Base-by-base conservation (phyloP, 192 early-diverging fungal species). In the Entomortierella lignicola region DNA sequence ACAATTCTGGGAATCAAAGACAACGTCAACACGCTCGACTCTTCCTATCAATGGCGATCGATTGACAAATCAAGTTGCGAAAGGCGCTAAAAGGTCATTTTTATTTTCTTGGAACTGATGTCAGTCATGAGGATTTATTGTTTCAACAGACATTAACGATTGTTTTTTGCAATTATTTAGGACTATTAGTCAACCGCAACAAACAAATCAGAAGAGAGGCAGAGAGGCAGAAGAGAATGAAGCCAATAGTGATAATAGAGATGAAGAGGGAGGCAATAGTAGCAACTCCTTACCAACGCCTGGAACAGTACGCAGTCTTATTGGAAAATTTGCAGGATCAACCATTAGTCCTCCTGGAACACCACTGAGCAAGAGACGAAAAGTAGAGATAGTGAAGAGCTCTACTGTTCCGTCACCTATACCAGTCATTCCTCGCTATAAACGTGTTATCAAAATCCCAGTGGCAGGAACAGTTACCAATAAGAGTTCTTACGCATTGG, bases 391-490 rank as follows among this genome's bases (percentile, higher is more conserved):
- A 1, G 6, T 34, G n/a, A 72, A 72, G 26, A 65, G 34, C 23
- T 59, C 71, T 5, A 62, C 62, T 43, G 61, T 18, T n/a, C 8
- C 48, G n/a, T 21, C 63, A 8, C 34, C 71, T 7, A 18, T 26
- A 17, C 61, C 71, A 2, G 25, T 43, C 2, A 72, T 72, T 25
- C 71, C 73, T 2, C 48, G 47, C 21, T 53, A 59, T 25, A 79
- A 70, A 32, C 63, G 56, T 5, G 51, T 79, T 4, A 54, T 79
- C 56, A 79, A 79, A 58, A 70, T 79, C 57, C 75, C 75, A 0
- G 55, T 47, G 0, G 51, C 72, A 30, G 48, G 50, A 13, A 42
- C 31, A 2, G 18, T 51, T 10, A 26, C 8, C 20, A 57, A 34
- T 20, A 63, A 42, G 15, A 66, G 42, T 23, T 12, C 51, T 4